These are phyloP conservation scores for Mayamaea pseudoterrestris DNA, from an alignment of 108 stramenopile genomes.

Conservation along the genomic window DNA sequence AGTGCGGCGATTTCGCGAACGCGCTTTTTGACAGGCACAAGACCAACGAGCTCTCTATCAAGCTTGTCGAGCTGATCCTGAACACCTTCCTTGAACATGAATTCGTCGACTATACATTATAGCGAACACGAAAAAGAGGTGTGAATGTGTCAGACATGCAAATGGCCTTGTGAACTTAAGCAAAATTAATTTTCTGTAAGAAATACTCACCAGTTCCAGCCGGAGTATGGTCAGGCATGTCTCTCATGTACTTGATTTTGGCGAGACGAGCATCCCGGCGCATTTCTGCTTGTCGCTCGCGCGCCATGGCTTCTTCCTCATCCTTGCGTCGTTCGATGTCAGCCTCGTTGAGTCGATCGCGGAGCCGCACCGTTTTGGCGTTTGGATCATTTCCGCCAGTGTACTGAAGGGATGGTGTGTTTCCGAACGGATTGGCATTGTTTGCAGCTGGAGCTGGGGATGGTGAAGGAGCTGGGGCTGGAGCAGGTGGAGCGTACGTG, in stretches of 20 bases:
- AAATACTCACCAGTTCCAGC: constrained; percentile 77
- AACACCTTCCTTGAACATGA: constrained; percentile 98
- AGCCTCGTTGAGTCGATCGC: constrained; percentile 75
- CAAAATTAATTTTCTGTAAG: constrained; percentile 2
- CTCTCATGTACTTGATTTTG: constrained; percentile 89
- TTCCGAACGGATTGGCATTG: constrained; percentile 53
- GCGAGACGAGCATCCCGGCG: constrained; percentile 73
- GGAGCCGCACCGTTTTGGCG: constrained; percentile 59
- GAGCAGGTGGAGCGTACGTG: constrained; percentile 4
- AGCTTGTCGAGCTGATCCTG: constrained; percentile 93
- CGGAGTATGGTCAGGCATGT: constrained; percentile 82
- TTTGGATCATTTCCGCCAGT: constrained; percentile 53
- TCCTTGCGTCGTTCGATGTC: constrained; percentile 86
- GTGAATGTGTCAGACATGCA: neutral
- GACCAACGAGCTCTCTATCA: constrained; percentile 88
- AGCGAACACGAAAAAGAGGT: neutral
- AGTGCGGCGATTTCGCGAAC: constrained; percentile 96
- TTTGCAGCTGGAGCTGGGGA: constrained; percentile 8
- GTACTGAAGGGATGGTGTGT: constrained; percentile 52
- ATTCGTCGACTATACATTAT: constrained; percentile 73
- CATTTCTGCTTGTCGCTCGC: constrained; percentile 89
- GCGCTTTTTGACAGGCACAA: constrained; percentile 88
- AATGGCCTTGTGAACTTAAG: no score
- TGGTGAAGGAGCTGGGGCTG: neutral
- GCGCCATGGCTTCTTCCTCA: constrained; percentile 53